Conservation (phyloP, 768 basidiomycete genomes). For the Trametes villosa region DNA sequence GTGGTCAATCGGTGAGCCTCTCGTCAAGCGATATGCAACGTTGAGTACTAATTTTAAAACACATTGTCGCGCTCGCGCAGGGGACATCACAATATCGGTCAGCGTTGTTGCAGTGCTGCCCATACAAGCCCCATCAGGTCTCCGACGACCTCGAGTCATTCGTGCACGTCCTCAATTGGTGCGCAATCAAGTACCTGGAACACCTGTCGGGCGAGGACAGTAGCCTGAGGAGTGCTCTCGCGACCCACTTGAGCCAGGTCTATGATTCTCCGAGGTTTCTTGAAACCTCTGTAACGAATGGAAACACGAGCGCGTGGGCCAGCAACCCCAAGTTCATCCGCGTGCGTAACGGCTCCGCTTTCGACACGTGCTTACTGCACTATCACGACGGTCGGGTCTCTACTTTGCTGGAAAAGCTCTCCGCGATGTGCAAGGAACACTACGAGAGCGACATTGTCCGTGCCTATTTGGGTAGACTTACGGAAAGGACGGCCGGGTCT, state of each 20-base stretch:
- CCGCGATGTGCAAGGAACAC: too few species aligned
- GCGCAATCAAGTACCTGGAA: background rate
- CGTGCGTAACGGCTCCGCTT: too few species aligned
- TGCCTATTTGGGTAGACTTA: too few species aligned
- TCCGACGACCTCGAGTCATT: too few species aligned
- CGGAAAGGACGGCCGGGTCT: too few species aligned
- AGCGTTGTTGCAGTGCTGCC: background rate
- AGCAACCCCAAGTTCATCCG: too few species aligned
- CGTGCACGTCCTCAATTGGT: background rate
- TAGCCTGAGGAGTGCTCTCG: background rate
- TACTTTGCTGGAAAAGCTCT: too few species aligned
- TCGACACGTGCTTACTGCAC: too few species aligned
- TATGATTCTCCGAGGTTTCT: background rate
- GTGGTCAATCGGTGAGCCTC: background rate
- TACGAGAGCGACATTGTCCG: too few species aligned
- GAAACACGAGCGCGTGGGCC: too few species aligned
- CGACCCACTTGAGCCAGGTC: background rate
- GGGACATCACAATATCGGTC: background rate
- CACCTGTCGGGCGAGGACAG: background rate
- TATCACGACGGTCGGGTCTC: too few species aligned
- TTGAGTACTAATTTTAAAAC: background rate
- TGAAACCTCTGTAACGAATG: too few species aligned
- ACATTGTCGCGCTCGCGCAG: background rate
- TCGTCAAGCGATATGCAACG: background rate
- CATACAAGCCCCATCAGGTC: background rate